Evolutionary conservation across 306 rosid species (phyloP).

Genomic region (Dryas alaskensis): DNA sequence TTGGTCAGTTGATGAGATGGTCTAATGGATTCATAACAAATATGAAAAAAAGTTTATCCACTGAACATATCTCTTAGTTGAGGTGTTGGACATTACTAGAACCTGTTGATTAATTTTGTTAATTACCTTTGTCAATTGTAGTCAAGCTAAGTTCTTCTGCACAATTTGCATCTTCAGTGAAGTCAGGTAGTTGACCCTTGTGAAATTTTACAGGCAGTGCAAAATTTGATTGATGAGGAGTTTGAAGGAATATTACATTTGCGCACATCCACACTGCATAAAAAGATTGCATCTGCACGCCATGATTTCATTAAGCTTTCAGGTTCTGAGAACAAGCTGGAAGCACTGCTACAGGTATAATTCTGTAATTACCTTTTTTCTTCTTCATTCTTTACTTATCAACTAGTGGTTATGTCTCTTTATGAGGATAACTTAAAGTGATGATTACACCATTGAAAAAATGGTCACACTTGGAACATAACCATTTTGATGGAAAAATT

Average conservation of each 20-base stretch:
- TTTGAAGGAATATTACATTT: conserved; percentile 88
- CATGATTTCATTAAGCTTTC: conserved; percentile 90
- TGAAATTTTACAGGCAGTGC: conserved; percentile 72
- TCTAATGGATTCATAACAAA: not conserved
- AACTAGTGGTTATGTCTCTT: conserved; percentile 20
- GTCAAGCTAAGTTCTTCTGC: conserved; percentile 17
- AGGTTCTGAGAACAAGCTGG: conserved; percentile 94
- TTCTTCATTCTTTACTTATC: conserved; percentile 7
- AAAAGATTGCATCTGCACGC: conserved; percentile 83
- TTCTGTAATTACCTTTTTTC: conserved; percentile 4
- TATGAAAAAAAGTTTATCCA: not conserved
- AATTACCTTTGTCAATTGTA: not conserved
- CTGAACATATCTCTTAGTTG: conserved; percentile 1
- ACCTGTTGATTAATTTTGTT: not conserved
- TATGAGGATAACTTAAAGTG: not conserved
- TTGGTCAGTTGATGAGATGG: not conserved
- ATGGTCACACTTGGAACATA: too few species aligned
- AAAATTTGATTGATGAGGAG: conserved; percentile 82
- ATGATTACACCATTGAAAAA: too few species aligned
- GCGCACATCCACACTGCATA: conserved; percentile 87
- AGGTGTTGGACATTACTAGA: not conserved
- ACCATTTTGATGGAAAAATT: too few species aligned
- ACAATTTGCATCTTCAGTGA: conserved; percentile 2
- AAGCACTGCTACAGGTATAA: conserved; percentile 81
- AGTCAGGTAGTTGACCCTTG: conserved; percentile 22